Percentiles rank a stretch among this genome's conserved stretches.
phyloP scores from a whole-genome alignment of 768 basidiomycete genomes.

The Leccinum incarnatum region DNA sequence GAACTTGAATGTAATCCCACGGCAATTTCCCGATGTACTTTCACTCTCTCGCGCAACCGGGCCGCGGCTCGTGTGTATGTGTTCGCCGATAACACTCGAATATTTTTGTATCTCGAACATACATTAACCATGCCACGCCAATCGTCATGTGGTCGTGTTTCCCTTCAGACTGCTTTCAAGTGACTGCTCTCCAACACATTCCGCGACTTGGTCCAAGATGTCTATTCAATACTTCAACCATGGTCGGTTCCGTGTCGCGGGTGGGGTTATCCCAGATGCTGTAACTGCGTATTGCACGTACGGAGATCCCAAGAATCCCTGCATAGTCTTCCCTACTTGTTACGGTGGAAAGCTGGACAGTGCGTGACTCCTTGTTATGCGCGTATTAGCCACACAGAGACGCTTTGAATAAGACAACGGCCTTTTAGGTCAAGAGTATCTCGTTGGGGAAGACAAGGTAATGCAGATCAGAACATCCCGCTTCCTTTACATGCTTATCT shows the following conservation, averaged over 20 bases:
- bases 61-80: conserved; percentile 1
- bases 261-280: conserved; percentile 54
- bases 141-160: neutral
- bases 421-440: conserved; percentile 44
- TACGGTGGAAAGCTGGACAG: conserved; percentile 54
- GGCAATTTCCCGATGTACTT: too few species aligned
- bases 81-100: neutral
- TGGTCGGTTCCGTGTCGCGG: conserved; percentile 50
- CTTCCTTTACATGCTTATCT: neutral
- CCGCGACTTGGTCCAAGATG: conserved; percentile 8
- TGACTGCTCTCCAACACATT: neutral
- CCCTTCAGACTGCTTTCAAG: neutral
- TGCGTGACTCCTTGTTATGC: conserved; percentile 25
- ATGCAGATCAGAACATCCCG: neutral
- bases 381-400: neutral
- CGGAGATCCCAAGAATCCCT: conserved; percentile 51
- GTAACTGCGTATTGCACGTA: conserved; percentile 60
- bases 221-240: conserved; percentile 50
- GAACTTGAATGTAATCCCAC: too few species aligned
- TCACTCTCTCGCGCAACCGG: conserved; percentile 3
- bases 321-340: conserved; percentile 59
- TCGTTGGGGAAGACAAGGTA: conserved; percentile 54
- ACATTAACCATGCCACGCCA: neutral
- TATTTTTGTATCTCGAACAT: conserved; percentile 2
- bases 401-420: conserved; percentile 14